These are phyloP conservation scores for Neopestalotiopsis sp. DNA, from an alignment of 2,329 filamentous ascomycete species.

Conservation along the genomic window DNA sequence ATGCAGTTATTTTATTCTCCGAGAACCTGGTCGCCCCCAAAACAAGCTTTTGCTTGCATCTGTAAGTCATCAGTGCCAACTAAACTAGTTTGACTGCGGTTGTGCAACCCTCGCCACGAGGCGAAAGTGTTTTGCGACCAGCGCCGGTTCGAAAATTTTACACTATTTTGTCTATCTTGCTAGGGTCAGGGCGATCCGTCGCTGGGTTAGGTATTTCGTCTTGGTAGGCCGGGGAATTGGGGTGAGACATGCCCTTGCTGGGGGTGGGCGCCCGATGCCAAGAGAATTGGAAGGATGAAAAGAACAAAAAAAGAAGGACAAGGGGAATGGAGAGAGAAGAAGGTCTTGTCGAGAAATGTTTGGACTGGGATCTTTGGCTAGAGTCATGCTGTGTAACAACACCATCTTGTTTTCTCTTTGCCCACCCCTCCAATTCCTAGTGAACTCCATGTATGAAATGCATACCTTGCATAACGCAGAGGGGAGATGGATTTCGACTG, in stretches of 20 bases:
- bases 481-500: background rate
- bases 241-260: conserved; percentile 6
- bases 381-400: background rate
- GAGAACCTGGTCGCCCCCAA: conserved; percentile 15
- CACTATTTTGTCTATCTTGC: background rate
- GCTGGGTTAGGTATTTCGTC: background rate
- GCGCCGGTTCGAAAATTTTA: background rate
- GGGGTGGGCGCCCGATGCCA: background rate
- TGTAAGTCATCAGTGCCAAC: conserved; percentile 14
- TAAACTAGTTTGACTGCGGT: conserved; percentile 6
- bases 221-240: background rate
- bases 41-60: conserved; percentile 15
- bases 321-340: background rate
- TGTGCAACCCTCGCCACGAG: conserved; percentile 20
- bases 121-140: conserved; percentile 7
- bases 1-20: conserved; percentile 9
- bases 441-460: background rate
- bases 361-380: background rate
- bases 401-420: background rate
- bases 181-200: background rate
- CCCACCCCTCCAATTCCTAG: background rate
- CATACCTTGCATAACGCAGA: background rate
- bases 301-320: background rate
- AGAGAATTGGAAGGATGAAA: background rate
- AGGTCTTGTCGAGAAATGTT: too few relatives aligned